Evolutionary conservation across 176 grass and related monocot genomes (phyloP).

Genomic region (Cocos nucifera): DNA sequence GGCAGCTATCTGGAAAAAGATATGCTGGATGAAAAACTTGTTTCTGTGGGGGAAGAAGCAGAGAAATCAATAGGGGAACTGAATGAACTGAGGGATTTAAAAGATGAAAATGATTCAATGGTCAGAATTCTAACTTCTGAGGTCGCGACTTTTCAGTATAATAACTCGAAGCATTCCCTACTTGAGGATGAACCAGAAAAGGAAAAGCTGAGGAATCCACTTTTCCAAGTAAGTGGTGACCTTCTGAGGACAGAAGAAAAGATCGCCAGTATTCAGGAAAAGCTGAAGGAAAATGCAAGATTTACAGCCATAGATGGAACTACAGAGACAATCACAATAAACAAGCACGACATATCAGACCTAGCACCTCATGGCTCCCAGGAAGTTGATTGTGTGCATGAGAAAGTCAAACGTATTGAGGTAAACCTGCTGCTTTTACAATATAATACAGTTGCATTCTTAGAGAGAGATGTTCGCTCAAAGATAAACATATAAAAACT

Average conservation of each 20-base stretch:
- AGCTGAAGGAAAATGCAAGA: slow-evolving; percentile 7
- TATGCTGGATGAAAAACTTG: slow-evolving; percentile 47
- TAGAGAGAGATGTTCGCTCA: too few relatives aligned
- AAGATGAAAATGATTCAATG: slow-evolving; percentile 44
- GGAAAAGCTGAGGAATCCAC: slow-evolving; percentile 41
- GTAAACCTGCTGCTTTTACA: too few relatives aligned
- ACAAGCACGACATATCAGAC: too few relatives aligned
- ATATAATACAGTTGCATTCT: too few relatives aligned
- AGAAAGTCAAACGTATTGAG: too few relatives aligned
- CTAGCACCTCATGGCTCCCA: too few relatives aligned
- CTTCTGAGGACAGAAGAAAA: slow-evolving; percentile 34
- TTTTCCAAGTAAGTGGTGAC: slow-evolving; percentile 41
- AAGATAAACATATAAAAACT: too few relatives aligned
- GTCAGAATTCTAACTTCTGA: slow-evolving; percentile 51
- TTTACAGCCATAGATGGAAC: too few relatives aligned
- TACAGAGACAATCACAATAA: too few relatives aligned
- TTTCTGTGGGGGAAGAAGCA: slow-evolving; percentile 33
- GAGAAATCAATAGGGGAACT: slow-evolving; percentile 39
- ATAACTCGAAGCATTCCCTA: slow-evolving; percentile 36
- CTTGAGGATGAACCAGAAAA: slow-evolving; percentile 66
- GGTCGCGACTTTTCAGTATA: slow-evolving; percentile 34
- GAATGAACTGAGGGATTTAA: slow-evolving; percentile 27
- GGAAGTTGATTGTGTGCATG: too few relatives aligned
- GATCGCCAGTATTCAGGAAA: background rate
- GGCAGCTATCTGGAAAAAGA: slow-evolving; percentile 46